Conservation (phyloP, 345 rosid species). For the Camelina hispida region DNA sequence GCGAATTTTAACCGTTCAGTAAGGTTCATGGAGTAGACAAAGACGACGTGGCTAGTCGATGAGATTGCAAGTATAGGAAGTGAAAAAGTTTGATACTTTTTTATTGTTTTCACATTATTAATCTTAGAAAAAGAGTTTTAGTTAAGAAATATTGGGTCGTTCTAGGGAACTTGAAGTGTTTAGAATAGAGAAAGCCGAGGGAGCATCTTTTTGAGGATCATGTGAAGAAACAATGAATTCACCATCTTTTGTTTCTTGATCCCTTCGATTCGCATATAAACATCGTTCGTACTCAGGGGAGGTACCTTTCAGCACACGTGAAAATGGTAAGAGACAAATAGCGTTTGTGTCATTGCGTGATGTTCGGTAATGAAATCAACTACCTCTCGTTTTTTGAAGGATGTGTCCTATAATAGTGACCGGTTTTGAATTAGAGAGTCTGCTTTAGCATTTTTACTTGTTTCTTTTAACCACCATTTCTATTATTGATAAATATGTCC, state of each 20-base stretch:
- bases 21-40: conserved; percentile 69
- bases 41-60: conserved; percentile 83
- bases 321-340: conserved; percentile 12
- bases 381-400: conserved; percentile 30
- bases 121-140: background rate
- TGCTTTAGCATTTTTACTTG: conserved; percentile 20
- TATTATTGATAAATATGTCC: conserved; percentile 29
- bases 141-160: background rate
- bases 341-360: conserved; percentile 30
- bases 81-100: background rate
- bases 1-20: conserved; percentile 48
- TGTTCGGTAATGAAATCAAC: conserved; percentile 24
- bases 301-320: conserved; percentile 26
- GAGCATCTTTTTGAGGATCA: too few species aligned
- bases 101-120: background rate
- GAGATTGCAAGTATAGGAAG: conserved; percentile 55
- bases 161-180: conserved; percentile 52
- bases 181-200: conserved; percentile 52
- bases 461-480: conserved; percentile 34
- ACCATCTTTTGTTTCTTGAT: conserved; percentile 5
- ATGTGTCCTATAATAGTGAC: conserved; percentile 38
- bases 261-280: background rate
- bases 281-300: background rate
- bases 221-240: conserved; percentile 54
- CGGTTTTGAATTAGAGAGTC: conserved; percentile 29